phyloP scores from a whole-genome alignment of 2,329 filamentous ascomycete genomes.

The Periconia macrospinosa region DNA sequence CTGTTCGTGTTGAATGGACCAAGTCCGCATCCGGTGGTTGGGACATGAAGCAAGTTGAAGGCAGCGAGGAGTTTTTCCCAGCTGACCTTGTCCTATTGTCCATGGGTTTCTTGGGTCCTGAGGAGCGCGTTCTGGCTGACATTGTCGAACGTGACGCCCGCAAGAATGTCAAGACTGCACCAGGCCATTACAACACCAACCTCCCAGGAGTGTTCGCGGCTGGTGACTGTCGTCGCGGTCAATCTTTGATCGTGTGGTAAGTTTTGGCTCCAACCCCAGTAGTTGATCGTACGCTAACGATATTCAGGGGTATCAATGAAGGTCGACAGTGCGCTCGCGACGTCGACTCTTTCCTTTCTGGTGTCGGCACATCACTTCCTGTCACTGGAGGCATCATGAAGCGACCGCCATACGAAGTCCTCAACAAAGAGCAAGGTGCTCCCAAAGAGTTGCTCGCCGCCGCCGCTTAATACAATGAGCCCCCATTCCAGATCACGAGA shows the following conservation, averaged over 20 bases:
- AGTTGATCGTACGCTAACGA: constrained; percentile 24
- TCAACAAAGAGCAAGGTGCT: constrained; percentile 48
- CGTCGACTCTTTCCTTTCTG: constrained; percentile 84
- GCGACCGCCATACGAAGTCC: constrained; percentile 72
- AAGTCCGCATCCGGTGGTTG: constrained; percentile 86
- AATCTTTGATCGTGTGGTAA: constrained; percentile 95
- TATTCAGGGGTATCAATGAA: constrained; percentile 86
- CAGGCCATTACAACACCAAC: constrained; percentile 87
- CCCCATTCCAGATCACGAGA: neutral
- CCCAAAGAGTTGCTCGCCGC: constrained; percentile 43
- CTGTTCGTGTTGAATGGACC: constrained; percentile 93
- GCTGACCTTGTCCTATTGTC: constrained; percentile 92
- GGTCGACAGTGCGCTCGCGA: constrained; percentile 90
- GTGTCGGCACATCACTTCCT: constrained; percentile 73
- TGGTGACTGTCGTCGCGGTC: constrained; percentile 91
- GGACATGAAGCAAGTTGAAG: constrained; percentile 98
- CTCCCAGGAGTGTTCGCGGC: constrained; percentile 88
- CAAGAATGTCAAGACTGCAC: constrained; percentile 94
- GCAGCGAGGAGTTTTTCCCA: constrained; percentile 92
- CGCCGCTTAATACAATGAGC: constrained; percentile 29
- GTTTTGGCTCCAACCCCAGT: constrained; percentile 37
- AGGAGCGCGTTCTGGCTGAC: constrained; percentile 84
- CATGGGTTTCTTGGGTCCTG: constrained; percentile 96
- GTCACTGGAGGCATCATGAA: constrained; percentile 93
- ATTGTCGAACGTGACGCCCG: constrained; percentile 86